Evolutionary conservation across 2,329 filamentous ascomycete genomes (phyloP).

Genomic region (Colletotrichum lindemuthianum): DNA sequence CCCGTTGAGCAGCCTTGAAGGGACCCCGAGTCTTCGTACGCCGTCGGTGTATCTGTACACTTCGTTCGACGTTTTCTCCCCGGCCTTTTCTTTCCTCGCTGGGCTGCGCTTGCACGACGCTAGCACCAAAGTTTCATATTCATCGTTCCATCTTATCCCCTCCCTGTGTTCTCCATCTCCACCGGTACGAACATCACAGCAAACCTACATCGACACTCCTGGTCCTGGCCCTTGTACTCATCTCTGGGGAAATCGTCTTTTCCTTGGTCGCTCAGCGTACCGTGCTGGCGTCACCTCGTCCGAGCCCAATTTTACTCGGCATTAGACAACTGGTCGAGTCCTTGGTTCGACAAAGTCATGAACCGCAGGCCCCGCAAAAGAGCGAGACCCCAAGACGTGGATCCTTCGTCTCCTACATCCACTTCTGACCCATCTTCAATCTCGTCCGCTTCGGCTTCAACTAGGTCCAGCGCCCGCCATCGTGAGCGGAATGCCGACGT

Average conservation of each 20-base stretch:
- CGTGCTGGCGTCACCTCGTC: not conserved
- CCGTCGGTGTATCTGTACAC: too few relatives aligned
- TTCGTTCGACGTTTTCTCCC: conserved; percentile 28
- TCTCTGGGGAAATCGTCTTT: conserved; percentile 7
- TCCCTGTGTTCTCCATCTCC: not conserved
- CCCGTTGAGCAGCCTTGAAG: too few relatives aligned
- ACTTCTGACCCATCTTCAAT: not conserved
- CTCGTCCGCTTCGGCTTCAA: not conserved
- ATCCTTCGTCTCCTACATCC: conserved; percentile 7
- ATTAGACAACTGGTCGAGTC: too few relatives aligned
- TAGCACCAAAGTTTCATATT: not conserved
- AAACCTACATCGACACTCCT: too few relatives aligned
- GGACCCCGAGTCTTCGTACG: too few relatives aligned
- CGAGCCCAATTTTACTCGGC: too few relatives aligned
- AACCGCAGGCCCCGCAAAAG: conserved; percentile 15
- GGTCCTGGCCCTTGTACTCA: conserved; percentile 5
- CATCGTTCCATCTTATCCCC: not conserved
- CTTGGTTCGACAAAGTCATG: not conserved
- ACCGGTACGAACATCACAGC: too few relatives aligned
- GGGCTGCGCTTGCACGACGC: conserved; percentile 19
- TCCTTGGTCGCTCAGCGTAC: conserved; percentile 6
- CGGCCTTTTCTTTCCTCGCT: conserved; percentile 29
- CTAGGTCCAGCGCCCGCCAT: not conserved
- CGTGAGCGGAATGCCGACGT: not conserved
- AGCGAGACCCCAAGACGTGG: conserved; percentile 11